Conservation (phyloP, 352 stramenopile genomes). For the Phytophthora colocasiae region DNA sequence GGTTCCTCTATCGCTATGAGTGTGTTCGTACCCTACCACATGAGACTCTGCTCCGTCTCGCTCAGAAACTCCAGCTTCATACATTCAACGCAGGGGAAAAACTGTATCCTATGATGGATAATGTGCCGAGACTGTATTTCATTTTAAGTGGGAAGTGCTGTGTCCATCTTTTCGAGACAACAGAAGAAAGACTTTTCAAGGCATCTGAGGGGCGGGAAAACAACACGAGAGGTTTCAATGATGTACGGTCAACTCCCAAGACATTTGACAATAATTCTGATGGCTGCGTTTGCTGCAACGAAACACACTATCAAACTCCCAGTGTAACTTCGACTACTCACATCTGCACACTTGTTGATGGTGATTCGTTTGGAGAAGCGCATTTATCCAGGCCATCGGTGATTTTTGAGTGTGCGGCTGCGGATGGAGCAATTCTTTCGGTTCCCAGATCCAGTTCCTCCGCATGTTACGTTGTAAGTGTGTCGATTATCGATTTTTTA, state of each 20-base stretch:
- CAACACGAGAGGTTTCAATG: background rate
- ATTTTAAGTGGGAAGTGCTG: conserved; percentile 51
- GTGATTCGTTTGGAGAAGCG: conserved; percentile 50
- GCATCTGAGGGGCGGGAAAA: background rate
- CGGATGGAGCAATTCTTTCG: conserved; percentile 44
- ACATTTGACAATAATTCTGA: background rate
- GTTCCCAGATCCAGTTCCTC: conserved; percentile 24
- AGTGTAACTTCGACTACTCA: conserved; percentile 21
- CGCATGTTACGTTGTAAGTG: conserved; percentile 27
- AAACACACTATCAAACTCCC: background rate
- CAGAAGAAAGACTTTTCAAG: conserved; percentile 27
- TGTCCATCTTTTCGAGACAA: conserved; percentile 30
- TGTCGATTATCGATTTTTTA: conserved; percentile 43
- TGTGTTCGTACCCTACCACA: conserved; percentile 49
- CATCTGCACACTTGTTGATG: conserved; percentile 42
- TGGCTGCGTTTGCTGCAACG: conserved; percentile 3
- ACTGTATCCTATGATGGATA: conserved; percentile 23
- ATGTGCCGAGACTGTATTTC: conserved; percentile 40
- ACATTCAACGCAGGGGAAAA: conserved; percentile 42
- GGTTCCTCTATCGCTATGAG: conserved; percentile 48
- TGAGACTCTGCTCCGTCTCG: conserved; percentile 36
- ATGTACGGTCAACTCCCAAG: background rate
- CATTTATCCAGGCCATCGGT: conserved; percentile 11
- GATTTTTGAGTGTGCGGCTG: background rate
- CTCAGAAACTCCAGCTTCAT: conserved; percentile 38